Conservation (phyloP, 2,329 filamentous ascomycete species). For the Xylaria sp. region DNA sequence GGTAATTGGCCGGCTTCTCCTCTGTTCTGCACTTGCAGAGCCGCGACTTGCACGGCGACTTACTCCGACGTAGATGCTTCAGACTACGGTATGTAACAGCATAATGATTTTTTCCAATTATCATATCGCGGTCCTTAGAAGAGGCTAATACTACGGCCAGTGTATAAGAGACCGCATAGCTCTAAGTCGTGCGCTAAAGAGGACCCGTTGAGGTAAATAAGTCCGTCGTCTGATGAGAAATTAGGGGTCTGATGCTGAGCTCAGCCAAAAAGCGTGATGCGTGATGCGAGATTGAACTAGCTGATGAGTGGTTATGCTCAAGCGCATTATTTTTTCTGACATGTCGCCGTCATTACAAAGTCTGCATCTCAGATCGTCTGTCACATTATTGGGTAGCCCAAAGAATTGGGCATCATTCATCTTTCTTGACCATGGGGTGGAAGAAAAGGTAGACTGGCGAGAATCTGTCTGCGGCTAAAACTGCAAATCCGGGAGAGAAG, state of each 20-base stretch:
- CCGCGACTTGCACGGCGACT: constrained; percentile 5
- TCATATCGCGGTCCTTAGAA: not conserved
- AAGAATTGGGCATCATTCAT: not conserved
- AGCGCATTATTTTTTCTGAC: not conserved
- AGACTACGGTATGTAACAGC: not conserved
- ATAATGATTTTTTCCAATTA: not conserved
- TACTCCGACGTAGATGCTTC: no score
- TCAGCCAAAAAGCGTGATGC: constrained; percentile 22
- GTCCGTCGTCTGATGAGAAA: constrained; percentile 8
- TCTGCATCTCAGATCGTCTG: not conserved
- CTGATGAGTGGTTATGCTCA: not conserved
- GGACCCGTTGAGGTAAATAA: not conserved
- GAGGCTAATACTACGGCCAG: not conserved
- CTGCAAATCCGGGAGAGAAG: not conserved
- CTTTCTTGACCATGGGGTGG: constrained; percentile 14
- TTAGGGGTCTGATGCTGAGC: constrained; percentile 24
- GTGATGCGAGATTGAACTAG: constrained; percentile 1
- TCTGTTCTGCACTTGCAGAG: constrained; percentile 6
- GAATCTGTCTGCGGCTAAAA: constrained; percentile 18
- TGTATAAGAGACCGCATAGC: not conserved
- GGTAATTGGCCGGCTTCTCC: not conserved
- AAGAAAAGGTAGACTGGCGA: not conserved
- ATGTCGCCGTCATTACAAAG: not conserved
- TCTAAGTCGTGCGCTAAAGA: not conserved
- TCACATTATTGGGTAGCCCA: constrained; percentile 3